A percentile compares a stretch with the other conserved stretches of the same genome.
Conservation (phyloP, 495 filamentous ascomycete species). For the Immersiella caudata region DNA sequence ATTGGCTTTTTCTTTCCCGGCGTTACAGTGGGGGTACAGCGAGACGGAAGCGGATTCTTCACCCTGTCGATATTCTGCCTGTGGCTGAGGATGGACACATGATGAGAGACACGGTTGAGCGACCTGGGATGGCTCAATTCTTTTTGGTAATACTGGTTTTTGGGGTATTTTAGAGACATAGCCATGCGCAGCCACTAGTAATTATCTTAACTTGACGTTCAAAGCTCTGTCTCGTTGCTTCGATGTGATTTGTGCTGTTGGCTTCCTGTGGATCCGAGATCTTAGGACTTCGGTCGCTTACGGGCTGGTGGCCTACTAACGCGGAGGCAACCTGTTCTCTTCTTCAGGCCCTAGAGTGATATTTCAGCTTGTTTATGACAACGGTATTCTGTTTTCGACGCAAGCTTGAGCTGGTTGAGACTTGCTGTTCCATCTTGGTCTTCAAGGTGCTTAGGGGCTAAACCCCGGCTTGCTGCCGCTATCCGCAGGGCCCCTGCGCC, state of each 20-base stretch:
- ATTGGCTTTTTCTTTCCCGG: conserved; percentile 24
- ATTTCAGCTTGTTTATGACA: no score
- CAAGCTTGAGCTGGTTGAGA: no score
- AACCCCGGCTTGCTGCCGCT: not conserved
- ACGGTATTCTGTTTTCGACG: no score
- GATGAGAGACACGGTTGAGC: not conserved
- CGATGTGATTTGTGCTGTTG: not conserved
- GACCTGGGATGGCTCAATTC: conserved; percentile 4
- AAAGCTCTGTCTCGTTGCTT: not conserved
- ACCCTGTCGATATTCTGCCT: not conserved
- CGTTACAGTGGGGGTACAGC: conserved; percentile 13
- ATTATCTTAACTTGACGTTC: not conserved
- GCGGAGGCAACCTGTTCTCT: no score
- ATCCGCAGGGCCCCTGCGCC: not conserved
- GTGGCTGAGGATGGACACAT: not conserved
- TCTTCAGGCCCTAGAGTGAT: no score
- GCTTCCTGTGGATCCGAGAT: no score
- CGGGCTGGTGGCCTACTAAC: no score
- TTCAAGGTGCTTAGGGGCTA: not conserved
- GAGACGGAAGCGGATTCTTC: not conserved
- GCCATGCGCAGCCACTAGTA: conserved; percentile 6
- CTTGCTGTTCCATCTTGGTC: no score
- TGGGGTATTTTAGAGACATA: conserved; percentile 11
- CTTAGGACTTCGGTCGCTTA: no score
- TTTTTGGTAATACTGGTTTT: conserved; percentile 19